Evolutionary conservation across 805 yeast genomes (phyloP), one percentile per base, ranked within the genome.

Genomic region (Kodamaea kakaduensis): DNA sequence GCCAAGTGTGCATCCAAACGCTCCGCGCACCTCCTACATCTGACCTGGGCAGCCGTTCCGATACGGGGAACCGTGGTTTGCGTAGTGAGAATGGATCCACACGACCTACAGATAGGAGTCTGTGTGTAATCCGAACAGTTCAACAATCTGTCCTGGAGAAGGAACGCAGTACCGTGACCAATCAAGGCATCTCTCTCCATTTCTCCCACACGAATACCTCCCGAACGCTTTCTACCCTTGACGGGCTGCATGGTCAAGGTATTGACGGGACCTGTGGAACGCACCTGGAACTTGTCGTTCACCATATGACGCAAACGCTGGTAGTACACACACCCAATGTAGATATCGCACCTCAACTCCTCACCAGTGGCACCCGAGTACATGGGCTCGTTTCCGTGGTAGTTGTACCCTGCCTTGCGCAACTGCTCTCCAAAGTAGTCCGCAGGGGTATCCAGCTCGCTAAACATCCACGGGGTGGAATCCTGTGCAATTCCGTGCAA

Each of bases 171-270:
- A 64, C 98, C 98, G 57, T 93, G 98, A 41, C 97, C 98, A 61
- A 93, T 88, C 52, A 93, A 71, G 2, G 98, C 98, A 75, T 93
- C 98, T 69, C 98, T 84, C 68, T 93, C 98, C 98, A 93, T 93
- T 64, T 93, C 98, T 61, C 98, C 98, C 25, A 93, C 95, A 75
- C 98, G 94, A 50, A 93, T 93, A 83, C 98, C 98, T 67, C 98
- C 98, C 47, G 84, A 80, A 69, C 97, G 80, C 81, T 93, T 93
- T 70, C 98, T 83, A 54, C 98, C 98, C 69, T 93, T 93, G 38
- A 93, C 98, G 25, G 98, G 98, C 73, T 93, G 98, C 97, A 90
- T 88, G 12, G 97, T 93, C 59, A 93, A 75, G 23, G 93, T 78
- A 64, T 90, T 90, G 17, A 93, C 97, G 5, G 97, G 97, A 57